Percentiles rank a stretch among this genome's conserved stretches.
phyloP scores from a whole-genome alignment of 768 basidiomycete species.

The Candolleomyces eurysporus region DNA sequence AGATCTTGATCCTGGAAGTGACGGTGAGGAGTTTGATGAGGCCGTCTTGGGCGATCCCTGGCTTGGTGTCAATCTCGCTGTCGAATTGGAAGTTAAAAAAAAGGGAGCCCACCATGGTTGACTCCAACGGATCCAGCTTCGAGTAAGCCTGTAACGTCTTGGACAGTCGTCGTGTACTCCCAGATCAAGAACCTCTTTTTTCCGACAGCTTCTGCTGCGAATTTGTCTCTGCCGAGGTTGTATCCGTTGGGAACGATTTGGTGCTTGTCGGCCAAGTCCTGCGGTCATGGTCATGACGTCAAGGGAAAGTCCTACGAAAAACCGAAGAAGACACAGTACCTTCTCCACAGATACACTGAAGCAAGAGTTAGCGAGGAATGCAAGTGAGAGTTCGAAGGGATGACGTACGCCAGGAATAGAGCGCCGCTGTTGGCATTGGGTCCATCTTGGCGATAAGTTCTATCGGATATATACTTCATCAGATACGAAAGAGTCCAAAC shows the following conservation, averaged over 20 bases:
- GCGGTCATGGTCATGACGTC: conserved; percentile 1
- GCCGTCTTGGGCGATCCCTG: conserved; percentile 63
- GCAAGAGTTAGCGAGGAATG: not conserved
- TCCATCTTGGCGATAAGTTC: conserved; percentile 61
- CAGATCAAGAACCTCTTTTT: conserved; percentile 39
- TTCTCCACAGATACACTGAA: conserved; percentile 31
- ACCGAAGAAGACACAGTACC: conserved; percentile 14
- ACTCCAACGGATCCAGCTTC: conserved; percentile 47
- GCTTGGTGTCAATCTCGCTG: conserved; percentile 23
- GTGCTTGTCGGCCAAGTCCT: conserved; percentile 28
- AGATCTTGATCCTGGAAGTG: not conserved
- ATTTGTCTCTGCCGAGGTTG: conserved; percentile 24
- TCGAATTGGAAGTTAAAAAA: not conserved
- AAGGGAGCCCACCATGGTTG: conserved; percentile 5
- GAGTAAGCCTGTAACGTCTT: conserved; percentile 54
- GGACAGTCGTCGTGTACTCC: conserved; percentile 43
- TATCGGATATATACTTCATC: conserved; percentile 15
- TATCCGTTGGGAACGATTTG: conserved; percentile 33
- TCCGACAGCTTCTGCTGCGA: conserved; percentile 24
- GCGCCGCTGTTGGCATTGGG: conserved; percentile 43
- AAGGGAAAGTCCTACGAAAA: not conserved
- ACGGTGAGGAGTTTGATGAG: conserved; percentile 51
- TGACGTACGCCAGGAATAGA: conserved; percentile 47
- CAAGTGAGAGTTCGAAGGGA: not conserved
- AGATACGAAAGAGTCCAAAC: not conserved